phyloP scores from a whole-genome alignment of 2,329 filamentous ascomycete genomes.

The Phyllosticta citribraziliensis region DNA sequence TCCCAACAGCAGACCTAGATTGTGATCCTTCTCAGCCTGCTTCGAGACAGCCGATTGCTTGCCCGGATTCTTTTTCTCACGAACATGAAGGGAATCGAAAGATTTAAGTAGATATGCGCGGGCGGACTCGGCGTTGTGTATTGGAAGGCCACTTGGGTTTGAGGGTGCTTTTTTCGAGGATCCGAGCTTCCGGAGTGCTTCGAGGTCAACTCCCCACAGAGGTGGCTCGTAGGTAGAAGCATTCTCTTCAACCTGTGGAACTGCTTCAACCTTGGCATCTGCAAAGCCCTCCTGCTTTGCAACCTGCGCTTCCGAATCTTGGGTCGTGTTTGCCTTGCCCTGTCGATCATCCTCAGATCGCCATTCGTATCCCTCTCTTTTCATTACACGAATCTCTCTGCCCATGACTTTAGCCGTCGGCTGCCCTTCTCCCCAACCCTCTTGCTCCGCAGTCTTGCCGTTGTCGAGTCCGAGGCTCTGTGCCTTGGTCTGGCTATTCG shows the following conservation, averaged over 20 bases:
- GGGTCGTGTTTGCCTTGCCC: conserved; percentile 5
- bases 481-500: conserved; percentile 69
- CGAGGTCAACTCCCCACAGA: conserved; percentile 50
- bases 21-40: conserved; percentile 55
- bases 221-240: conserved; percentile 26
- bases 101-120: conserved; percentile 47
- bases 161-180: conserved; percentile 15
- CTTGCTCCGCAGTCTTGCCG: conserved; percentile 54
- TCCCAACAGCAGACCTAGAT: conserved; percentile 58
- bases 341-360: conserved; percentile 13
- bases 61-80: conserved; percentile 26
- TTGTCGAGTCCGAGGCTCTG: conserved; percentile 62
- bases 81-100: conserved; percentile 32
- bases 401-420: conserved; percentile 64
- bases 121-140: conserved; percentile 64
- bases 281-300: conserved; percentile 12
- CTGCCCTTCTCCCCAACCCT: conserved; percentile 66
- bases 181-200: conserved; percentile 40
- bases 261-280: conserved; percentile 10
- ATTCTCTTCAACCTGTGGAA: conserved; percentile 20
- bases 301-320: conserved; percentile 18
- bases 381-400: conserved; percentile 63
- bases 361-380: conserved; percentile 65
- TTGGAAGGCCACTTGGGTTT: conserved; percentile 46
- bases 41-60: conserved; percentile 45